Conservation (phyloP, 345 rosid genomes). For the Capsella bursapastoris region DNA sequence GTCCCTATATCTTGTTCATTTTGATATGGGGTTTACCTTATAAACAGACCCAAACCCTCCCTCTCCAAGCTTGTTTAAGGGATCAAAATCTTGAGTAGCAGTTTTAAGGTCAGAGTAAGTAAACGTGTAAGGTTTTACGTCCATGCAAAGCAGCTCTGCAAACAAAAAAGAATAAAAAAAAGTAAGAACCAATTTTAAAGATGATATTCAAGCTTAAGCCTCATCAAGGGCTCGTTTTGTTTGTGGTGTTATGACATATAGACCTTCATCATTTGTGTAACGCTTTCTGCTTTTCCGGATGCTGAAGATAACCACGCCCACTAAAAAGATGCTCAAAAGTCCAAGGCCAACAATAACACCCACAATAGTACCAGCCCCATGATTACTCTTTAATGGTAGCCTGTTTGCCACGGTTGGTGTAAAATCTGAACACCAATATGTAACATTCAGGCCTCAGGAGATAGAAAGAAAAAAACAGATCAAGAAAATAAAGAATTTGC, state of each 20-base stretch:
- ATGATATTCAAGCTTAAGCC: neutral
- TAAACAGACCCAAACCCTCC: slow-evolving; percentile 78
- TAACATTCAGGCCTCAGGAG: neutral
- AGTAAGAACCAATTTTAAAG: neutral
- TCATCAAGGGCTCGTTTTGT: neutral
- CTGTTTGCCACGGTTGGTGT: slow-evolving; percentile 55
- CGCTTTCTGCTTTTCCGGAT: slow-evolving; percentile 44
- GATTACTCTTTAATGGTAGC: neutral
- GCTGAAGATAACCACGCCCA: slow-evolving; percentile 37
- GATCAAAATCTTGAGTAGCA: slow-evolving; percentile 62
- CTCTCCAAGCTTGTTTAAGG: slow-evolving; percentile 67
- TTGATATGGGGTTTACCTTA: slow-evolving; percentile 42
- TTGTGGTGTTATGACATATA: neutral
- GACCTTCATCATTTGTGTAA: slow-evolving; percentile 56
- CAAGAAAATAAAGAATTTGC: no score
- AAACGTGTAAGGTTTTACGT: slow-evolving; percentile 57
- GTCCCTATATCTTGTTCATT: neutral
- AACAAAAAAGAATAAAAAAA: neutral
- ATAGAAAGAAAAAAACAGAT: no score
- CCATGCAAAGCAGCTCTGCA: slow-evolving; percentile 40
- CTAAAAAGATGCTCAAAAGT: slow-evolving; percentile 24
- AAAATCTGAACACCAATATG: slow-evolving; percentile 50
- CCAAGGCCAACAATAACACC: no score
- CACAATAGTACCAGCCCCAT: no score
- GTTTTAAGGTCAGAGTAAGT: slow-evolving; percentile 57